Conservation (phyloP, 495 filamentous ascomycete species). For the Cladorrhinum samala region DNA sequence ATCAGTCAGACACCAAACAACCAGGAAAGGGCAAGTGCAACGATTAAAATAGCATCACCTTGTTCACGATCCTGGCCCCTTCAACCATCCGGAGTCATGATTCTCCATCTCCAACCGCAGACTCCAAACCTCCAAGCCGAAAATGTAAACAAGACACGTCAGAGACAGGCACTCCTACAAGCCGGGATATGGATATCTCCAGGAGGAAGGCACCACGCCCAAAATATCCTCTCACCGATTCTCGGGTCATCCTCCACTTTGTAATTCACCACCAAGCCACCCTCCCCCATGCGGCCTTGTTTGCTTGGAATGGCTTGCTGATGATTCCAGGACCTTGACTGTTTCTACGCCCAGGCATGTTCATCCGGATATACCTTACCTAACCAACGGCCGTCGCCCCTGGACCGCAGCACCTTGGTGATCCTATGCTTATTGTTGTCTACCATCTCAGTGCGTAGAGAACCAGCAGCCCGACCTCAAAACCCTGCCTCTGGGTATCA, state of each 20-base stretch:
- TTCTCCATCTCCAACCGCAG: neutral
- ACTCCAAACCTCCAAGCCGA: neutral
- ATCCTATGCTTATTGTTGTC: constrained; percentile 5
- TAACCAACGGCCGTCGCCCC: too few species aligned
- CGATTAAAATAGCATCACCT: constrained; percentile 3
- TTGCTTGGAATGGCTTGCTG: neutral
- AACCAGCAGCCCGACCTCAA: constrained; percentile 68
- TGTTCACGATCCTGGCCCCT: neutral
- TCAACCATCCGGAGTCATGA: neutral
- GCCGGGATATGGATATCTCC: constrained; percentile 15
- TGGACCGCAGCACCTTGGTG: too few species aligned
- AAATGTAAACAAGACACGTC: constrained; percentile 12
- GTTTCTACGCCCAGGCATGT: constrained; percentile 82
- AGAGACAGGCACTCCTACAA: neutral
- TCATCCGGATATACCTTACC: neutral
- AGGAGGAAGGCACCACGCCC: constrained; percentile 38
- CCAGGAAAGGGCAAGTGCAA: neutral
- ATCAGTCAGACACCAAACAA: neutral
- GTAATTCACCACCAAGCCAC: constrained; percentile 39
- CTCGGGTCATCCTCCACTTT: constrained; percentile 73
- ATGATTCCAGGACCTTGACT: constrained; percentile 68
- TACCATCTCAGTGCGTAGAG: constrained; percentile 50
- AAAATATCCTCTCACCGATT: constrained; percentile 33
- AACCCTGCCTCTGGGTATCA: constrained; percentile 57
- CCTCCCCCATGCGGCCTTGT: neutral